phyloP scores from a whole-genome alignment of 75 land plant genomes.

The Ceratopteris richardii region DNA sequence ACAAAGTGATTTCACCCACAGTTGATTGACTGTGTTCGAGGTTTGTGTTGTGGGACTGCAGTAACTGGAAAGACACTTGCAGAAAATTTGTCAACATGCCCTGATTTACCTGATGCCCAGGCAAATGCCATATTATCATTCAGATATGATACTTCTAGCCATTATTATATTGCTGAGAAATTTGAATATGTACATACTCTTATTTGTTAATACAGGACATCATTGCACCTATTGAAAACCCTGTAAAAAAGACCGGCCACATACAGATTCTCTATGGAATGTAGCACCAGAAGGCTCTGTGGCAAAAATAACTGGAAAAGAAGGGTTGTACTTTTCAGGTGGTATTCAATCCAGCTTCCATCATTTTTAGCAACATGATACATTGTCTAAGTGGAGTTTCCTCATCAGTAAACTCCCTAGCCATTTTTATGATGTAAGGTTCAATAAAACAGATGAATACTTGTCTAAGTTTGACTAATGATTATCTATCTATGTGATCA shows the following conservation, averaged over 20 bases:
- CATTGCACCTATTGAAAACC: constrained; percentile 55
- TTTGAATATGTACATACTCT: background rate
- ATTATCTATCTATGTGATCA: background rate
- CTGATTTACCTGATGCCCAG: constrained; percentile 72
- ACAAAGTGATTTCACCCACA: no score
- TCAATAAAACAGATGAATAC: no score
- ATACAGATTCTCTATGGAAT: constrained; percentile 81
- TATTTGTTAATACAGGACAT: constrained; percentile 52
- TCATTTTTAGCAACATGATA: no score
- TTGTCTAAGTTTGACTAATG: no score
- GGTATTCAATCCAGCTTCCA: no score
- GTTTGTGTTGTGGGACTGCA: constrained; percentile 22
- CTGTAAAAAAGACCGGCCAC: constrained; percentile 90
- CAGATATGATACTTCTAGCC: no score
- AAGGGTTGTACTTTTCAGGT: constrained; percentile 91
- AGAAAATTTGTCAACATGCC: constrained; percentile 62
- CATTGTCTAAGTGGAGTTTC: no score
- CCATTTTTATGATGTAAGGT: no score
- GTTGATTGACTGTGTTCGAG: no score
- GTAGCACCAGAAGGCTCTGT: constrained; percentile 96
- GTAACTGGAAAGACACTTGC: constrained; percentile 95
- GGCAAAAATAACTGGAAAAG: constrained; percentile 98
- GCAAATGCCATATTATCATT: constrained; percentile 15
- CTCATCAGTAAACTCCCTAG: no score
- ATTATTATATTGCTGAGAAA: no score